phyloP scores from a whole-genome alignment of 1,284 basidiomycete genomes.

The Pascua sp. region DNA sequence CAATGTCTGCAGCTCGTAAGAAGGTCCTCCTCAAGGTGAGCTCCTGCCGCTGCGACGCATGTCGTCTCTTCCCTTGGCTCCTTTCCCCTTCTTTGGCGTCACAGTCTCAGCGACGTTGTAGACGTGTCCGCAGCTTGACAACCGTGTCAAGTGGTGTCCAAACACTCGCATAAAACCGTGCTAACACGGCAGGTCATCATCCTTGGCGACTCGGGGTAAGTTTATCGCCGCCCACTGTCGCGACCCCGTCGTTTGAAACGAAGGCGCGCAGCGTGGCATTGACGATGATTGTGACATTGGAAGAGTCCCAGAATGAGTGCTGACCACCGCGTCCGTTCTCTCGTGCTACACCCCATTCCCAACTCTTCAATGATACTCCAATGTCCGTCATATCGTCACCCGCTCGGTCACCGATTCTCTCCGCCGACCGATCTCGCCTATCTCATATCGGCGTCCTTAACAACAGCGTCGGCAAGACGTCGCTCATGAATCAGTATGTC shows the following conservation, averaged over 20 bases:
- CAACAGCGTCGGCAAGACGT: conserved; percentile 94
- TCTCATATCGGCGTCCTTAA: background rate
- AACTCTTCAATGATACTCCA: background rate
- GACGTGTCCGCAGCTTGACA: no score
- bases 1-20: conserved; percentile 56
- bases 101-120: no score
- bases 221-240: conserved; percentile 22
- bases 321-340: background rate
- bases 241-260: no score
- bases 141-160: no score
- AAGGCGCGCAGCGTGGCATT: no score
- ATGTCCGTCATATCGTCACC: background rate
- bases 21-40: conserved; percentile 89
- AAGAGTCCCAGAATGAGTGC: no score
- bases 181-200: conserved; percentile 76
- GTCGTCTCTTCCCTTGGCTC: background rate
- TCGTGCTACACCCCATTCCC: background rate
- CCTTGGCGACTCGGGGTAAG: conserved; percentile 93
- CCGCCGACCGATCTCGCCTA: background rate
- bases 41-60: background rate
- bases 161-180: background rate
- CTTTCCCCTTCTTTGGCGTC: no score
- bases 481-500: conserved; percentile 99
- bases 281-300: no score
- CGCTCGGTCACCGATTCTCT: background rate